A percentile compares a stretch with the other conserved stretches of the same genome.
Evolutionary conservation across 148 eudicot genomes (phyloP).

Genomic region (Simmondsia chinensis): DNA sequence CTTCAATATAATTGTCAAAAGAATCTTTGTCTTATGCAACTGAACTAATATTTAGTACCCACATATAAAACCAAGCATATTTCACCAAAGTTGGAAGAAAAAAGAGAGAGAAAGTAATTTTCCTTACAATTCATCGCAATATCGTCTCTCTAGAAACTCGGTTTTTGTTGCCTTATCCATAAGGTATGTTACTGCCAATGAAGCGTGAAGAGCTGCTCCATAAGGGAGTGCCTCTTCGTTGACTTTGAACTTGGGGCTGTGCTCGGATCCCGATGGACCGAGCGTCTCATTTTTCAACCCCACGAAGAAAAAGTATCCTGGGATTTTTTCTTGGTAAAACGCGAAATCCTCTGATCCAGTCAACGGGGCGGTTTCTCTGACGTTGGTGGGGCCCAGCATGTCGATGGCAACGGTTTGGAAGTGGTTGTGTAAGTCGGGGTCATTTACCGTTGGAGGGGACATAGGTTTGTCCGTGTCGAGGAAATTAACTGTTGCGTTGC

Average conservation of each 20-base stretch:
- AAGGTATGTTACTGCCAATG: constrained; percentile 61
- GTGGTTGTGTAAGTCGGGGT: constrained; percentile 43
- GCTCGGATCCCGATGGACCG: constrained; percentile 26
- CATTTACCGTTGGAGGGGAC: constrained; percentile 60
- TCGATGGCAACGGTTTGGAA: constrained; percentile 49
- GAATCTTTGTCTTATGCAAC: too few species aligned
- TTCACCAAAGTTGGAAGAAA: background rate
- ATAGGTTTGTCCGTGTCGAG: constrained; percentile 15
- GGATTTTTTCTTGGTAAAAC: constrained; percentile 66
- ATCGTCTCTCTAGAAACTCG: constrained; percentile 3
- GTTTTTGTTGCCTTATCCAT: constrained; percentile 23
- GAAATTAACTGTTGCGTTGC: constrained; percentile 81
- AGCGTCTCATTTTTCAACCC: constrained; percentile 57
- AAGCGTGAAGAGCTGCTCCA: constrained; percentile 77
- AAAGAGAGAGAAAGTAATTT: background rate
- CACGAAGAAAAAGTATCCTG: constrained; percentile 71
- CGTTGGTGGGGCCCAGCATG: constrained; percentile 43
- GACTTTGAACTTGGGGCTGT: constrained; percentile 33
- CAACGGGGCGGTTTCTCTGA: constrained; percentile 54
- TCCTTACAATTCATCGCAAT: constrained; percentile 61
- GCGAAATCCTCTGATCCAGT: constrained; percentile 92
- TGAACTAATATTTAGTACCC: background rate
- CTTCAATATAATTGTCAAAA: too few species aligned
- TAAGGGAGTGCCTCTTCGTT: constrained; percentile 64
- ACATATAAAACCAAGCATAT: background rate